Percentiles rank a stretch among this genome's conserved stretches.
Evolutionary conservation across 202 grass and related monocot species (phyloP).

Genomic region (Cymbopogon flexuosus): DNA sequence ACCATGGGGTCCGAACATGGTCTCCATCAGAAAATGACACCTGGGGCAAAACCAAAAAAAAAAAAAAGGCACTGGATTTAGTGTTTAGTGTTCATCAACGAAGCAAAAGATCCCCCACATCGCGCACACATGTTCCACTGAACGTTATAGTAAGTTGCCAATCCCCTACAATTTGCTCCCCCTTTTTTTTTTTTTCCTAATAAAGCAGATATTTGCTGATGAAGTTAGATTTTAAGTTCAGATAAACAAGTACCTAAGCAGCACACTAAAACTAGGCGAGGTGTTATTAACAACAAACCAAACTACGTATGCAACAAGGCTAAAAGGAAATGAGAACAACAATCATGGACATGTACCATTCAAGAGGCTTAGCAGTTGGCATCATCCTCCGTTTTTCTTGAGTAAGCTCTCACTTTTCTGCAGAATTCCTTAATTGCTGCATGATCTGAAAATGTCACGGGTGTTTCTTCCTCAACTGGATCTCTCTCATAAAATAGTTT

Average conservation of each 20-base stretch:
- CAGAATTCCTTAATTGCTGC: constrained; percentile 67
- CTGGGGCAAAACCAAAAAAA: too few relatives aligned
- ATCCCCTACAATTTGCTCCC: background rate
- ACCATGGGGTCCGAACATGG: background rate
- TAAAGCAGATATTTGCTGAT: background rate
- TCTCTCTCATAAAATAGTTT: constrained; percentile 77
- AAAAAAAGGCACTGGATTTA: too few relatives aligned
- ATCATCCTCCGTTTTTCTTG: constrained; percentile 38
- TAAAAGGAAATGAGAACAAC: background rate
- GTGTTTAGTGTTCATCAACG: too few relatives aligned
- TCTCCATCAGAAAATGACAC: background rate
- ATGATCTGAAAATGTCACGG: constrained; percentile 78
- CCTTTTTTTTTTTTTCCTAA: too few relatives aligned
- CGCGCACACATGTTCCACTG: too few relatives aligned
- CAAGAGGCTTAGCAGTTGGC: constrained; percentile 22
- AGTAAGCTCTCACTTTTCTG: constrained; percentile 56
- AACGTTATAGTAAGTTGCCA: too few relatives aligned
- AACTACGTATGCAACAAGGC: background rate
- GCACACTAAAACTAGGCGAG: background rate
- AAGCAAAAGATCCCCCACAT: too few relatives aligned
- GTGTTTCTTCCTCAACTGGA: constrained; percentile 68
- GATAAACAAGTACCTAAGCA: background rate
- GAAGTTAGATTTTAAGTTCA: background rate
- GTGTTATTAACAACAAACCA: background rate
- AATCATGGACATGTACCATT: constrained; percentile 11